Percentiles rank a stretch among this genome's conserved stretches.
Evolutionary conservation across 2,329 filamentous ascomycete species (phyloP).

Genomic region (Madurella mycetomatis): DNA sequence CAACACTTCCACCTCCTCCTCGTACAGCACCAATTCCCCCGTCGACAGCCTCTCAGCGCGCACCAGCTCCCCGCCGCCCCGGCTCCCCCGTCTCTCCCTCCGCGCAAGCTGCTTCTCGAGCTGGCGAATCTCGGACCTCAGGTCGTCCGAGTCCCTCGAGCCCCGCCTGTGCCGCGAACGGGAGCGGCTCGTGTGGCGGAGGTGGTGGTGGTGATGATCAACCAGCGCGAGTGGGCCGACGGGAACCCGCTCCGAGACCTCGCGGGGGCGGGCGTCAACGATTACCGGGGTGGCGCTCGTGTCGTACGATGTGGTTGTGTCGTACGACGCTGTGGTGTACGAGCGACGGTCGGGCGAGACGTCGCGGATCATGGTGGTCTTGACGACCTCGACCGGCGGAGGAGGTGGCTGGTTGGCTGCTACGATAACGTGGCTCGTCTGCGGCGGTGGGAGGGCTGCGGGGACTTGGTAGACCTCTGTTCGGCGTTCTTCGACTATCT

Average conservation of each 20-base stretch:
- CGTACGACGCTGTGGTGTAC: constrained; percentile 34
- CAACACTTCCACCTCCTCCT: constrained; percentile 54
- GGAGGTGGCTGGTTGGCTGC: constrained; percentile 32
- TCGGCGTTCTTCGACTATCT: constrained; percentile 43
- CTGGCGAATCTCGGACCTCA: constrained; percentile 66
- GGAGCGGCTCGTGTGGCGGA: constrained; percentile 16
- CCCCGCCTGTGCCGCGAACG: constrained; percentile 32
- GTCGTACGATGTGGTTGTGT: constrained; percentile 32
- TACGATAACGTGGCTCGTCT: constrained; percentile 30
- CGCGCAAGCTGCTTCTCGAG: constrained; percentile 60
- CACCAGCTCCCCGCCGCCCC: constrained; percentile 49
- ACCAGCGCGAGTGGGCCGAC: constrained; percentile 35
- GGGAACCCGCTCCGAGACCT: constrained; percentile 36
- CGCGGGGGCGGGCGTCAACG: constrained; percentile 36
- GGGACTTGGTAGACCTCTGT: constrained; percentile 28
- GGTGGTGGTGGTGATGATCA: background rate
- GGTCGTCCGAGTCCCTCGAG: constrained; percentile 48
- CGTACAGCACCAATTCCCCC: constrained; percentile 60
- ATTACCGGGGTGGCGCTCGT: constrained; percentile 35
- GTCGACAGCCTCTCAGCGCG: constrained; percentile 54
- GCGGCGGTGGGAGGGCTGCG: constrained; percentile 19
- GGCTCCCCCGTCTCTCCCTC: constrained; percentile 36
- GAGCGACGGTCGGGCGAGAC: constrained; percentile 41
- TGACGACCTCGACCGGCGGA: constrained; percentile 38
- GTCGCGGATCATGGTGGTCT: constrained; percentile 47